Percentiles rank a stretch among this genome's conserved stretches.
Evolutionary conservation across 176 grass and related monocot genomes (phyloP).

Genomic region (Lolium perenne): DNA sequence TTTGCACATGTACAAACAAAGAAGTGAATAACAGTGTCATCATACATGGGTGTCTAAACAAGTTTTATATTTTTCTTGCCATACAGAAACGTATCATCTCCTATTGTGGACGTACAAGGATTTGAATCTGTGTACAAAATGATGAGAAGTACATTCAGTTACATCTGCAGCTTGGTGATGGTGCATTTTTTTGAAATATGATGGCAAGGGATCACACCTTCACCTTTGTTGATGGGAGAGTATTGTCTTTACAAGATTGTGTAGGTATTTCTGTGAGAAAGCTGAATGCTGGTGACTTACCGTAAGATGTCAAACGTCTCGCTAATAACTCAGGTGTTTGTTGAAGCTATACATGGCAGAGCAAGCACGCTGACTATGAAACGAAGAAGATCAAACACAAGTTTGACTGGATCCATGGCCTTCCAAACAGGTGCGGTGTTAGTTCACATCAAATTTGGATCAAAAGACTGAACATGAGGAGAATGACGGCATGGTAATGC

Average conservation of each 20-base stretch:
- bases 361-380: slow-evolving; percentile 46
- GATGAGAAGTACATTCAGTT: not conserved
- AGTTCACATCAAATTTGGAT: slow-evolving; percentile 35
- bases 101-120: not conserved
- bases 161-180: not conserved
- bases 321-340: slow-evolving; percentile 55
- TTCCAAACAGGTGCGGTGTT: slow-evolving; percentile 65
- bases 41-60: not conserved
- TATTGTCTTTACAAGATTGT: slow-evolving; percentile 43
- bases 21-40: not conserved
- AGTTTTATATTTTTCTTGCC: not conserved
- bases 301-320: slow-evolving; percentile 57
- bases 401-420: slow-evolving; percentile 52
- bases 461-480: not conserved
- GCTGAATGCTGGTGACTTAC: slow-evolving; percentile 61
- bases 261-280: slow-evolving; percentile 55
- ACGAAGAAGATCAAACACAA: slow-evolving; percentile 54
- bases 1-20: not conserved
- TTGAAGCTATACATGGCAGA: slow-evolving; percentile 65
- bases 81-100: not conserved
- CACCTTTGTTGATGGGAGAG: not conserved
- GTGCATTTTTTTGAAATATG: not conserved
- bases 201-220: not conserved
- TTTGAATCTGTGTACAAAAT: not conserved
- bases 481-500: slow-evolving; percentile 42